A percentile compares a stretch with the other conserved stretches of the same genome.
Evolutionary conservation across 768 basidiomycete species (phyloP).

Genomic region (Favolaschia claudopus): DNA sequence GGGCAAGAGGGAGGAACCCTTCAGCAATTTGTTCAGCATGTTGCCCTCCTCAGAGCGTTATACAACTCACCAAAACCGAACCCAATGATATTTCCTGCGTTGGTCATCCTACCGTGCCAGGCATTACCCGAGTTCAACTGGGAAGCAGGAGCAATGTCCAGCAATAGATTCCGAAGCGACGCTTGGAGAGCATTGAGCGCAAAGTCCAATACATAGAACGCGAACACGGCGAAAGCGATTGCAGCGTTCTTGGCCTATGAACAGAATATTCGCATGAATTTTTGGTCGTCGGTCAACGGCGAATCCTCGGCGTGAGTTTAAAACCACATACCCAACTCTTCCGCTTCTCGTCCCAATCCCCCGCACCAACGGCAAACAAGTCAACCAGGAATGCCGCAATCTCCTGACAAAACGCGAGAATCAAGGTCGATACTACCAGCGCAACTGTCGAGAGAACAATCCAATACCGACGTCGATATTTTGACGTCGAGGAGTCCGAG

Average conservation of each 20-base stretch:
- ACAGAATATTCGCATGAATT: no score
- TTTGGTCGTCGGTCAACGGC: background rate
- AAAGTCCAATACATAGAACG: conserved; percentile 96
- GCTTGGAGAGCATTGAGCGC: conserved; percentile 96
- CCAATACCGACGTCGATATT: conserved; percentile 93
- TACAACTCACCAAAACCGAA: conserved; percentile 80
- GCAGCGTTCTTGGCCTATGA: conserved; percentile 77
- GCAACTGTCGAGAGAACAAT: conserved; percentile 87
- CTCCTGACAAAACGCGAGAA: conserved; percentile 83
- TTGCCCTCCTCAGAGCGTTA: background rate
- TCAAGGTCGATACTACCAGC: conserved; percentile 78
- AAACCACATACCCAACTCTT: conserved; percentile 62
- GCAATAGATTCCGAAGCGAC: conserved; percentile 89
- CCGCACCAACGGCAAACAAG: conserved; percentile 73
- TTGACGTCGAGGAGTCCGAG: conserved; percentile 92
- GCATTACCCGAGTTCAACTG: conserved; percentile 96
- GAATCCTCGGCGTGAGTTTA: background rate
- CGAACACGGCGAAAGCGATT: conserved; percentile 85
- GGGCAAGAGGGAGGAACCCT: conserved; percentile 90
- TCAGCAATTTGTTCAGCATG: conserved; percentile 19
- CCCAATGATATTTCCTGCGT: conserved; percentile 96
- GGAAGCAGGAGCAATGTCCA: conserved; percentile 88
- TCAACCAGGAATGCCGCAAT: conserved; percentile 81
- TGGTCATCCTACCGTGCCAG: conserved; percentile 96
- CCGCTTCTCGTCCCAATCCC: conserved; percentile 87